Evolutionary conservation across 257 asterid species (phyloP).

Genomic region (Solanum dulcamara): DNA sequence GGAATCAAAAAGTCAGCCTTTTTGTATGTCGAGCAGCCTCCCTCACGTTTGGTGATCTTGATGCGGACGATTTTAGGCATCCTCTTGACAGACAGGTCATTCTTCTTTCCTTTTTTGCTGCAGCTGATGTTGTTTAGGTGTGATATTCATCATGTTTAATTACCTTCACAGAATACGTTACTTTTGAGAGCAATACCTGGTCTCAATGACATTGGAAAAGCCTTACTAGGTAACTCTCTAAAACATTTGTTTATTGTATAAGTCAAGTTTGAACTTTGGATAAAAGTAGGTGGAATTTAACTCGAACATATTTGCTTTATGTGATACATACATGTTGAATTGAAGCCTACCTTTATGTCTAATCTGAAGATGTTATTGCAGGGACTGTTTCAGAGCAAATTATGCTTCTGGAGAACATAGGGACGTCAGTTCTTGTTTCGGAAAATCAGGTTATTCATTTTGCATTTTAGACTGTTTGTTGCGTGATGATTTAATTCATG

Average conservation of each 20-base stretch:
- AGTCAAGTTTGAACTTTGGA: background rate
- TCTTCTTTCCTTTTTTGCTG: background rate
- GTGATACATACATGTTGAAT: no score
- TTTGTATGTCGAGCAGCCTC: slow-evolving; percentile 45
- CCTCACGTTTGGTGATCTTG: slow-evolving; percentile 47
- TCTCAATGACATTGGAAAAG: slow-evolving; percentile 68
- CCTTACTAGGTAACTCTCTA: slow-evolving; percentile 49
- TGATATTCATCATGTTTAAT: background rate
- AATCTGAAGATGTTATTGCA: no score
- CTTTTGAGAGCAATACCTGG: slow-evolving; percentile 92
- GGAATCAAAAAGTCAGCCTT: background rate
- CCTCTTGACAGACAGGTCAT: slow-evolving; percentile 90
- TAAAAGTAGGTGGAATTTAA: background rate
- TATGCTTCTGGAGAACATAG: slow-evolving; percentile 96
- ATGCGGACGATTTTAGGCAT: slow-evolving; percentile 89
- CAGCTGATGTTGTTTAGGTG: background rate
- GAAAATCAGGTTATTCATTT: slow-evolving; percentile 50
- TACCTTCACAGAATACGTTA: slow-evolving; percentile 58
- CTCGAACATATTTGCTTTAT: no score
- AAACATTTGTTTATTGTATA: no score
- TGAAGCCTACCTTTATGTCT: no score
- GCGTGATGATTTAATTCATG: background rate
- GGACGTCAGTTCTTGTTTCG: slow-evolving; percentile 82
- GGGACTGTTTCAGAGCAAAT: slow-evolving; percentile 87
- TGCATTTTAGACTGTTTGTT: background rate